Percentiles rank a stretch among this genome's conserved stretches.
These are phyloP conservation scores for Uncinocarpus reesii DNA, from an alignment of 2,329 filamentous ascomycete species.

Conservation along the genomic window DNA sequence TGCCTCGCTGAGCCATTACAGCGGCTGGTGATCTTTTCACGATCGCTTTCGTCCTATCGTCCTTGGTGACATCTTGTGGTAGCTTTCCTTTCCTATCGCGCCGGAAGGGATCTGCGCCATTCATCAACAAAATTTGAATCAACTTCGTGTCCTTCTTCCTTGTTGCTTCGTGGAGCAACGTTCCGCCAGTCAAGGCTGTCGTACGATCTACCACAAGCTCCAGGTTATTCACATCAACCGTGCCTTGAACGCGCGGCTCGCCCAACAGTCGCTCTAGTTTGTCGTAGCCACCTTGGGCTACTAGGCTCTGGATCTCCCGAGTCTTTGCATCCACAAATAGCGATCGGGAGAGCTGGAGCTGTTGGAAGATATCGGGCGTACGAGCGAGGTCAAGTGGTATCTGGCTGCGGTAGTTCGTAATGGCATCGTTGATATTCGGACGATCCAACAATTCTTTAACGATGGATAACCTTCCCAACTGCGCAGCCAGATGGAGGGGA, in stretches of 20 bases:
- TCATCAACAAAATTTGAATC: slow-evolving; percentile 80
- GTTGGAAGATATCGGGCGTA: slow-evolving; percentile 90
- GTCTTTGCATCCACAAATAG: slow-evolving; percentile 82
- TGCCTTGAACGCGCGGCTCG: slow-evolving; percentile 73
- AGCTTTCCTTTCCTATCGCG: slow-evolving; percentile 91
- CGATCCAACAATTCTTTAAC: slow-evolving; percentile 77
- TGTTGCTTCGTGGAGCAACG: slow-evolving; percentile 84
- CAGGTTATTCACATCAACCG: slow-evolving; percentile 83
- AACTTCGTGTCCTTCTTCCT: slow-evolving; percentile 76
- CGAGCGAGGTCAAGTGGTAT: slow-evolving; percentile 79
- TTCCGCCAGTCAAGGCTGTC: slow-evolving; percentile 76
- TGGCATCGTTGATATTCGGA: slow-evolving; percentile 74
- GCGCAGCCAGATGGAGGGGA: slow-evolving; percentile 75
- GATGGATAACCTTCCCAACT: slow-evolving; percentile 66
- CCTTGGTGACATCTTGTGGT: slow-evolving; percentile 91
- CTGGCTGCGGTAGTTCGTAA: slow-evolving; percentile 74
- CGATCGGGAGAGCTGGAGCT: slow-evolving; percentile 79
- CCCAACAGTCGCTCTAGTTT: slow-evolving; percentile 68
- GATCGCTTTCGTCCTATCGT: slow-evolving; percentile 77
- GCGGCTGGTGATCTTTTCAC: slow-evolving; percentile 91
- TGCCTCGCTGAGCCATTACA: slow-evolving; percentile 83
- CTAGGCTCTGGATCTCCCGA: slow-evolving; percentile 69
- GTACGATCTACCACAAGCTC: slow-evolving; percentile 73
- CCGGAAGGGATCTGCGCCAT: slow-evolving; percentile 91
- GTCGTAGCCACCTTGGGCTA: slow-evolving; percentile 63